Conservation (phyloP, 2,329 filamentous ascomycete genomes). For the Intubia oerlemansii region DNA sequence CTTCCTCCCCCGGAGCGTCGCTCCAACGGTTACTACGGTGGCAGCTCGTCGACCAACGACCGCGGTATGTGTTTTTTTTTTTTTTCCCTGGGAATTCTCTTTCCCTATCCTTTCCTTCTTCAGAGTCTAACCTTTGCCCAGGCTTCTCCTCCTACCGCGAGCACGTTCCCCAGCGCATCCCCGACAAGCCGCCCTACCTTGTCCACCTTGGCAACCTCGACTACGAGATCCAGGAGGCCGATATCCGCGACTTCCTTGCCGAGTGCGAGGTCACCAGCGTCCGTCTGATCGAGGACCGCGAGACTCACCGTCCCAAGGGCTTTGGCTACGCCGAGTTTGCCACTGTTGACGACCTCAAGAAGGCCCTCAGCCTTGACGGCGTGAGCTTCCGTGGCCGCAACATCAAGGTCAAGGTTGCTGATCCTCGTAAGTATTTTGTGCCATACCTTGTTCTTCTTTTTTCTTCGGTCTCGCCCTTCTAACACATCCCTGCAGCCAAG, state of each 20-base stretch:
- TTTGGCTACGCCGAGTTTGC: slow-evolving; percentile 96
- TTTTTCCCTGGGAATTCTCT: background rate
- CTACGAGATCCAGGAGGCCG: slow-evolving; percentile 72
- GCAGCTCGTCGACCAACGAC: slow-evolving; percentile 8
- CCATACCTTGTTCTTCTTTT: slow-evolving; percentile 9
- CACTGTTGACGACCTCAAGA: slow-evolving; percentile 72
- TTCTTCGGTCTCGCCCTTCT: no score
- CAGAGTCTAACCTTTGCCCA: background rate
- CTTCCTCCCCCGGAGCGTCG: slow-evolving; percentile 28
- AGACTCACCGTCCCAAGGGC: slow-evolving; percentile 85
- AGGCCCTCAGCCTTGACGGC: slow-evolving; percentile 68
- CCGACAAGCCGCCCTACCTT: slow-evolving; percentile 82
- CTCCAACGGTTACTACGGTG: slow-evolving; percentile 11
- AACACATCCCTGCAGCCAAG: slow-evolving; percentile 44
- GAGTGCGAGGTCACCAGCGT: slow-evolving; percentile 76
- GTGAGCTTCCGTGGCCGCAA: slow-evolving; percentile 68
- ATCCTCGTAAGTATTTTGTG: slow-evolving; percentile 97
- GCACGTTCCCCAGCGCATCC: slow-evolving; percentile 49
- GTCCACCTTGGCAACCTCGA: slow-evolving; percentile 93
- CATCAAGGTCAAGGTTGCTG: slow-evolving; percentile 86
- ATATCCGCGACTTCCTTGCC: slow-evolving; percentile 68
- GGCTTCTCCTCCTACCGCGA: slow-evolving; percentile 29
- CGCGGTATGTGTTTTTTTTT: slow-evolving; percentile 5
- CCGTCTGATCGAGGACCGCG: slow-evolving; percentile 89
- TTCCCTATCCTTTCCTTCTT: background rate